Conservation (phyloP, 163 green algal species). For the Scenedesmus sp. region DNA sequence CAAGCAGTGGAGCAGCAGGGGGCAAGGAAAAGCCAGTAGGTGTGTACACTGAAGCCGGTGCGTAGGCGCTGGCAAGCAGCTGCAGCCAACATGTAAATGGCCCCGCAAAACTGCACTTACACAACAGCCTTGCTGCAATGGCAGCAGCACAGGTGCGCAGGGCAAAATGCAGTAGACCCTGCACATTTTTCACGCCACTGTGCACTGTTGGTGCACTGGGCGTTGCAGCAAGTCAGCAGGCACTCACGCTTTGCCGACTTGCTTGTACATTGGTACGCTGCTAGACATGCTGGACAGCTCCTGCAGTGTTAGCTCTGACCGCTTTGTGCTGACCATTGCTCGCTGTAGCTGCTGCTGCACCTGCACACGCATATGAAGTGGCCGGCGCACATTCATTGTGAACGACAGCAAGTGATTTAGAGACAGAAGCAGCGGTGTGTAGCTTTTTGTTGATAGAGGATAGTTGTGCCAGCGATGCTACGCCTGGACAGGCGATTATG, state of each 20-base stretch:
- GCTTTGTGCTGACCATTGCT: background rate
- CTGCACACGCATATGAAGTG: background rate
- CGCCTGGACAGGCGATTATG: too few relatives aligned
- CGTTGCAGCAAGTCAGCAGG: background rate
- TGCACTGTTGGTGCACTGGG: background rate
- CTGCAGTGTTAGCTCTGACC: conserved; percentile 46
- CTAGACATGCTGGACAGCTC: conserved; percentile 35
- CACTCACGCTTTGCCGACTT: conserved; percentile 53
- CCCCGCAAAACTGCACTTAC: background rate
- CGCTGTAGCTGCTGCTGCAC: conserved; percentile 40
- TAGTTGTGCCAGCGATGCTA: too few relatives aligned
- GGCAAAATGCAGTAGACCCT: background rate
- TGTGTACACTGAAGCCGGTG: background rate
- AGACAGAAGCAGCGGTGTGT: too few relatives aligned
- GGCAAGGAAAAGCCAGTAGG: background rate
- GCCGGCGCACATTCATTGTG: background rate
- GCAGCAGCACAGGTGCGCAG: background rate
- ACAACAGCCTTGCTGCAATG: background rate
- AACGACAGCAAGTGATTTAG: too few relatives aligned
- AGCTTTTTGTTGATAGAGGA: too few relatives aligned
- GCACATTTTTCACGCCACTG: too few relatives aligned
- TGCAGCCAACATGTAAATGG: too few relatives aligned
- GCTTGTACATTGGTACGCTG: conserved; percentile 40
- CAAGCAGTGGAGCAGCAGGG: background rate
- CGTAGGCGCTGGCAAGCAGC: background rate